phyloP scores from a whole-genome alignment of 1,284 basidiomycete genomes.

The Wallemia ichthyophaga region DNA sequence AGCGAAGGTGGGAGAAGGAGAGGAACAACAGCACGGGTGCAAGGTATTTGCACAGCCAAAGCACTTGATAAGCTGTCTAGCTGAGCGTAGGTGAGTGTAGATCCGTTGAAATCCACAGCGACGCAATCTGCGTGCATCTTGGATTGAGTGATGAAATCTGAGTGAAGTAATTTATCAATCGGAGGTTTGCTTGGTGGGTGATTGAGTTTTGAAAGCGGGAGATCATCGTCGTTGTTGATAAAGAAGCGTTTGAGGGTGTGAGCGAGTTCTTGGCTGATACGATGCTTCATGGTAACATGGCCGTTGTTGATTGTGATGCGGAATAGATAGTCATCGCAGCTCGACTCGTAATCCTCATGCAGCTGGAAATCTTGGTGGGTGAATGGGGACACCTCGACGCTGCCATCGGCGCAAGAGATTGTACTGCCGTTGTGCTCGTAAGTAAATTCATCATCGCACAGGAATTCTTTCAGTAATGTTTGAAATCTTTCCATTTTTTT shows the following conservation, averaged over 20 bases:
- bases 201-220: not conserved
- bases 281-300: not conserved
- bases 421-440: not conserved
- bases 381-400: not conserved
- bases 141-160: not conserved
- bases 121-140: not conserved
- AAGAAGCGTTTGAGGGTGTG: not conserved
- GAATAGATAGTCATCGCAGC: not conserved
- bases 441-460: not conserved
- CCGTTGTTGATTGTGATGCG: not conserved
- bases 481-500: not conserved
- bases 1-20: not conserved
- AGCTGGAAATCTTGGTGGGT: not conserved
- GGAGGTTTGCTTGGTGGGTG: not conserved
- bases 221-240: not conserved
- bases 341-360: not conserved
- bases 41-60: not conserved
- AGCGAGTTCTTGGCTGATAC: not conserved
- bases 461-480: not conserved
- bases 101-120: not conserved
- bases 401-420: not conserved
- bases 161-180: not conserved
- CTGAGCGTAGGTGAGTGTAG: not conserved
- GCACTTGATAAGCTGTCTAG: not conserved
- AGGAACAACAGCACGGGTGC: not conserved